A percentile compares a stretch with the other conserved stretches of the same genome.
Conservation (phyloP, 805 yeast genomes). For the Yarrowia sp. region DNA sequence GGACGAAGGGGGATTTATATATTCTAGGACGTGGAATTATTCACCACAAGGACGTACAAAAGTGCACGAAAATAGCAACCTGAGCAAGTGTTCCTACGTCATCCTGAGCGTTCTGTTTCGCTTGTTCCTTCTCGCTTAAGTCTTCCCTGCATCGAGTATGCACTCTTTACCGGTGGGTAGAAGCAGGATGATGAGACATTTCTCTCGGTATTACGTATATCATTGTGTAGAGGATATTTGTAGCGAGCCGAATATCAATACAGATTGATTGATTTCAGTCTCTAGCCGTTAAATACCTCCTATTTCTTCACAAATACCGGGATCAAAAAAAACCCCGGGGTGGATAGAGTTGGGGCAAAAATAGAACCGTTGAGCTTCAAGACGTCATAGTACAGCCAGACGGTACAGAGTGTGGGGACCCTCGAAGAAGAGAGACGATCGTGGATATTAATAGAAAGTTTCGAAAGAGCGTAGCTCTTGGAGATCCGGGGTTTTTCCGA, state of each 20-base stretch:
- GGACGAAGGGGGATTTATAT: conserved; percentile 10
- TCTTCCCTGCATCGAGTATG: background rate
- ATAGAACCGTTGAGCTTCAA: background rate
- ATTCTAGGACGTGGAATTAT: background rate
- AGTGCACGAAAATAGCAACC: background rate
- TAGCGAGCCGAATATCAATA: background rate
- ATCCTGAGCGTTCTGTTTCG: background rate
- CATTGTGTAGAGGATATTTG: background rate
- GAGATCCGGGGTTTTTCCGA: background rate
- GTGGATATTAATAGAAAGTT: conserved; percentile 1
- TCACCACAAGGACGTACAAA: too few species aligned
- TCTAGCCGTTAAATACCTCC: background rate
- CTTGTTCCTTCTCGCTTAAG: conserved; percentile 5
- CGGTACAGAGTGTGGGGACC: conserved; percentile 4
- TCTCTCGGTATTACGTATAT: background rate
- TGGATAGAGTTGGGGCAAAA: background rate
- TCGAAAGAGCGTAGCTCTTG: background rate
- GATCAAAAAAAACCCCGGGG: background rate
- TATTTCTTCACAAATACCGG: too few species aligned
- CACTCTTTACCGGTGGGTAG: too few species aligned
- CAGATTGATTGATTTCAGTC: background rate
- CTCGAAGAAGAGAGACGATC: background rate
- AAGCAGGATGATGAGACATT: conserved; percentile 5
- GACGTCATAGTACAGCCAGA: conserved; percentile 6
- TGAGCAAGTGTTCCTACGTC: background rate